Base-by-base conservation (phyloP, 768 basidiomycete species). In the Boletus subparvulus region DNA sequence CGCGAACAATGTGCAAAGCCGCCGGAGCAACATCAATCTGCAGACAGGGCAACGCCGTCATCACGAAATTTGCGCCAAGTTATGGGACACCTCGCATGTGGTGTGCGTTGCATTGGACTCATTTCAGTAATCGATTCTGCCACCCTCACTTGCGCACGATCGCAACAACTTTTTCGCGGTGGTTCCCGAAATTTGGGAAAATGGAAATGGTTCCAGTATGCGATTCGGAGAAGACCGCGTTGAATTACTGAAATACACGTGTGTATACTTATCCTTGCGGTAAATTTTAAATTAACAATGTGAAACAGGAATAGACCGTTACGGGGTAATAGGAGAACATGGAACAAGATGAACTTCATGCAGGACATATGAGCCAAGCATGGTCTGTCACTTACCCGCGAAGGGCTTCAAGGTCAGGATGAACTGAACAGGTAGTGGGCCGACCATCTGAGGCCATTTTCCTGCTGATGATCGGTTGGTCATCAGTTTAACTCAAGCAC, bases 1-100 rank as follows among this genome's bases (percentile, higher is more conserved):
- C 62, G 49, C 57, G 52, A 55, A 64, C 39, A 7, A 13, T 32
- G 21, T 33, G 33, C 45, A 56, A 52, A 40, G 28, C 24, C 14
- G 42, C 16, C 13, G 28, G 24, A 26, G 39, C 3, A 35, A 6
- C 1, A 47, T 50, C 36, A 33, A 44, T 49, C 17, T 39, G 40
- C 39, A 26, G 19, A 36, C 51, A 9, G 7, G 24, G 4, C 56
- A 47, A 26, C 21, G 41, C 16, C 11, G 44, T 44, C n/a, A 9
- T 44, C 47, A 42, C 14, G 21, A 48, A 16, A 37, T 32, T 43
- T 28, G 5, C 17, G 17, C 48, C n/a, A 19, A 21, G 24, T 14
- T 17, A 45, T n/a, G 2, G 54, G 17, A 10, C 17, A 9, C 13
- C 44, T 49, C 21, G 7, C 28, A 36, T 35, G 17, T 19, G 19